phyloP scores from a whole-genome alignment of 108 stramenopile genomes.

The Stephanodiscus triporus region DNA sequence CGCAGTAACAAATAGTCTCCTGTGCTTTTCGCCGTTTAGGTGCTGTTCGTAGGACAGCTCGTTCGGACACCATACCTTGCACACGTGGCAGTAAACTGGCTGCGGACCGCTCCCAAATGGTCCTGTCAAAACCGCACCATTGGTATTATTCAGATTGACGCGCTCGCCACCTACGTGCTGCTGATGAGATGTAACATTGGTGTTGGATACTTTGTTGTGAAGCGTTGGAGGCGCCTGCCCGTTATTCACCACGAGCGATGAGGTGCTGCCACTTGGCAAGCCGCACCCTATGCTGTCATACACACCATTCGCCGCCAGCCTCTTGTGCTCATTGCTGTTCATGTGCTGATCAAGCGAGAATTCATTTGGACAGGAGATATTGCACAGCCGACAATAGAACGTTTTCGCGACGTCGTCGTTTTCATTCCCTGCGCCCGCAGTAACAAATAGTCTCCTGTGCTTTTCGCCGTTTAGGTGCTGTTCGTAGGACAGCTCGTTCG shows the following conservation, averaged over 20 bases:
- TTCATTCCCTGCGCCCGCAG: not conserved
- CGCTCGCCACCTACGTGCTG: constrained; percentile 20
- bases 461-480: constrained; percentile 25
- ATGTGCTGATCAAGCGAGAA: constrained; percentile 18
- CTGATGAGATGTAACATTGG: constrained; percentile 17
- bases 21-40: constrained; percentile 20
- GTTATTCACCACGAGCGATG: no score
- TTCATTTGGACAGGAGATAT: constrained; percentile 17
- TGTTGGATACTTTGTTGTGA: constrained; percentile 10
- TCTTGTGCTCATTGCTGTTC: constrained; percentile 10
- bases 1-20: not conserved
- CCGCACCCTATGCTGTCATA: not conserved
- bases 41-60: constrained; percentile 14
- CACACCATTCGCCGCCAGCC: constrained; percentile 7
- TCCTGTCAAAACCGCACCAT: not conserved
- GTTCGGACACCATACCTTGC: constrained; percentile 23
- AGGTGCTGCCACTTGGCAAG: no score
- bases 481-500: constrained; percentile 6
- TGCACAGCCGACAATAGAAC: not conserved
- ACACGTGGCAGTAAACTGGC: not conserved
- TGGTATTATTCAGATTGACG: not conserved
- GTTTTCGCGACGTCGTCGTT: not conserved
- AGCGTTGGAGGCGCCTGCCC: not conserved
- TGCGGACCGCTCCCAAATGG: not conserved
- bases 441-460: not conserved